A percentile compares a stretch with the other conserved stretches of the same genome.
phyloP scores from a whole-genome alignment of 2,329 filamentous ascomycete genomes.

The Pyrenochaeta sp. region DNA sequence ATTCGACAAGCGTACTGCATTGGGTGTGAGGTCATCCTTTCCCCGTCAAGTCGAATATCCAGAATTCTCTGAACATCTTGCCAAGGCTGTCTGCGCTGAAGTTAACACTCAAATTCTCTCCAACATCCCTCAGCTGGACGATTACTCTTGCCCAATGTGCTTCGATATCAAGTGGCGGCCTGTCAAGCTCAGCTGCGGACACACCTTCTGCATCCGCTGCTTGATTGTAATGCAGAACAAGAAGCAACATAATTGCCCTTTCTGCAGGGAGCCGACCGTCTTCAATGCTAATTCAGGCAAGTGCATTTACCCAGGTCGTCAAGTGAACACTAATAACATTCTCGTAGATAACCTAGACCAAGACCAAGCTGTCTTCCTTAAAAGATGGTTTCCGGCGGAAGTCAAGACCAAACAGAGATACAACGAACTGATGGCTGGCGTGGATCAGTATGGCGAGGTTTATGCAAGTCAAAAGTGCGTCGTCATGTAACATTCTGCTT shows the following conservation, averaged over 20 bases:
- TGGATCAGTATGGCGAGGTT: constrained; percentile 73
- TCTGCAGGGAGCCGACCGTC: constrained; percentile 77
- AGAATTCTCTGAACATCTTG: constrained; percentile 69
- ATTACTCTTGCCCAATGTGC: constrained; percentile 84
- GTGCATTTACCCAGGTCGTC: constrained; percentile 23
- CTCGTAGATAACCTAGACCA: constrained; percentile 72
- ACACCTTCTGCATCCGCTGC: constrained; percentile 85
- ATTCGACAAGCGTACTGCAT: constrained; percentile 84
- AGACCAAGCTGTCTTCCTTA: constrained; percentile 72
- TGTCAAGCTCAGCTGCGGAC: constrained; percentile 75
- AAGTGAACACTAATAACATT: background rate
- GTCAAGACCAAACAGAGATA: constrained; percentile 64
- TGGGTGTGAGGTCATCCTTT: constrained; percentile 71
- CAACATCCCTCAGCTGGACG: constrained; percentile 80
- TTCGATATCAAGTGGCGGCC: constrained; percentile 81
- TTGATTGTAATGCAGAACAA: constrained; percentile 80
- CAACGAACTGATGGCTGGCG: constrained; percentile 77
- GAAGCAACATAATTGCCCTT: constrained; percentile 72
- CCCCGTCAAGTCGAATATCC: constrained; percentile 64
- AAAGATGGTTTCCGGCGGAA: constrained; percentile 81
- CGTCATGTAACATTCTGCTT: constrained; percentile 59
- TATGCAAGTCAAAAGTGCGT: constrained; percentile 66
- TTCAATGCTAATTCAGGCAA: constrained; percentile 72
- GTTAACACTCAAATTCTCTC: constrained; percentile 75
- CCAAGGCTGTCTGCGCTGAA: constrained; percentile 77